A percentile compares a stretch with the other conserved stretches of the same genome.
These are phyloP conservation scores for Cordyceps tenuipes DNA, from an alignment of 2,329 filamentous ascomycete species.

Conservation along the genomic window DNA sequence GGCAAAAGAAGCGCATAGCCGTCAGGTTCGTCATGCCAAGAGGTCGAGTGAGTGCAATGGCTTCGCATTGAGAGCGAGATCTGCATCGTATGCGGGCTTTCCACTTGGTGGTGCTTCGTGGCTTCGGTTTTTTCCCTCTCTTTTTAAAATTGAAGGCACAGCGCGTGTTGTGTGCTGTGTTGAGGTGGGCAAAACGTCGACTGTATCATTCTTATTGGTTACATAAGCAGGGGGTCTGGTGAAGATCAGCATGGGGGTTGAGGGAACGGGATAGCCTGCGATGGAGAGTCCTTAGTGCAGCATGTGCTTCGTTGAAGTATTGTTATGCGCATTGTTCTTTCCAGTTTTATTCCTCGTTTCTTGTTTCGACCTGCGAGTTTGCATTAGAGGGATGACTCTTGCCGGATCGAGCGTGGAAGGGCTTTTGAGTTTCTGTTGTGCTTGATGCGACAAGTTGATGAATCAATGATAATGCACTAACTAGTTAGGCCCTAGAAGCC, in stretches of 20 bases:
- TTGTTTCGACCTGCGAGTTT: not conserved
- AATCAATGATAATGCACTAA: not conserved
- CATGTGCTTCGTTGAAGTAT: no score
- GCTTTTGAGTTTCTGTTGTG: not conserved
- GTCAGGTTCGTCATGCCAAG: not conserved
- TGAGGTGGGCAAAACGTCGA: not conserved
- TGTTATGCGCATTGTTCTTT: no score
- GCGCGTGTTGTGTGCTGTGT: not conserved
- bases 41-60: not conserved
- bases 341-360: not conserved
- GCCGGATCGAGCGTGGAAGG: not conserved
- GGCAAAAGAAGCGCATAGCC: no score
- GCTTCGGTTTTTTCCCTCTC: not conserved
- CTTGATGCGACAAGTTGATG: not conserved
- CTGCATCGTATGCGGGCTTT: not conserved
- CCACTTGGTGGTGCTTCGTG: not conserved
- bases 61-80: not conserved
- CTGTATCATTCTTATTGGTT: slow-evolving; percentile 3
- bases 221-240: not conserved
- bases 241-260: not conserved
- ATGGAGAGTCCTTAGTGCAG: not conserved
- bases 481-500: no score
- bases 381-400: not conserved
- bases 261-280: not conserved
- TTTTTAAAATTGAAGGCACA: not conserved